Conservation (phyloP, 2,329 filamentous ascomycete genomes). For the Ceratocystis papillata region DNA sequence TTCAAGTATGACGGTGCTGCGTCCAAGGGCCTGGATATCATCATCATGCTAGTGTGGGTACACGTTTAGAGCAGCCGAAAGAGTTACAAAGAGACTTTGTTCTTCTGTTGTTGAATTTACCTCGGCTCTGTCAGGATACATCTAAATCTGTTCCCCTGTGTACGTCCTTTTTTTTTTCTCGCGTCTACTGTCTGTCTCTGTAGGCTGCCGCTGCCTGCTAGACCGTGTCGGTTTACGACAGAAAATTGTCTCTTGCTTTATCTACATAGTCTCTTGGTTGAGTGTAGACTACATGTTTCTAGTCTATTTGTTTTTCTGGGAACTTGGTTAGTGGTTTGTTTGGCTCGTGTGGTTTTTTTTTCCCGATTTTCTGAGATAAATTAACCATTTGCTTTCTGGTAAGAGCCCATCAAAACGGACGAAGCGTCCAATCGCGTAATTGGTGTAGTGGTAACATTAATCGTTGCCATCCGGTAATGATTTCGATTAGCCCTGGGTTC, state of each 20-base stretch:
- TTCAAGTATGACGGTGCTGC: constrained; percentile 70
- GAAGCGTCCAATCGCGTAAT: neutral
- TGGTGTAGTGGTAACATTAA: constrained; percentile 18
- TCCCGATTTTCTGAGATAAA: neutral
- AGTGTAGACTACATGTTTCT: neutral
- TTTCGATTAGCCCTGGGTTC: constrained; percentile 15
- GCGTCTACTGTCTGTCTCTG: neutral
- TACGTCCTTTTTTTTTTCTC: neutral
- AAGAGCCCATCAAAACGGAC: neutral
- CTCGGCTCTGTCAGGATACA: neutral
- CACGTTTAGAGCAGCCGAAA: constrained; percentile 40
- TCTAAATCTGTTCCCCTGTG: neutral
- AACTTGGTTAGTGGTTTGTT: neutral
- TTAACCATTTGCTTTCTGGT: neutral
- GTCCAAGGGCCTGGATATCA: constrained; percentile 56
- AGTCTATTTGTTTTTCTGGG: neutral
- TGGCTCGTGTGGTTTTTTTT: neutral
- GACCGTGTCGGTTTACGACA: neutral
- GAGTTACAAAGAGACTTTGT: constrained; percentile 6
- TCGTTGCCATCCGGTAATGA: constrained; percentile 13
- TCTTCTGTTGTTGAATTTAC: constrained; percentile 9
- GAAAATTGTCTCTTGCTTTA: neutral
- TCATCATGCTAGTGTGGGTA: constrained; percentile 70
- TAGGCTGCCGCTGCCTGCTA: neutral
- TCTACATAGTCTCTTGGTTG: neutral